Percentiles rank a stretch among this genome's conserved stretches.
Evolutionary conservation across 352 stramenopile species (phyloP).

Genomic region (Phytopythium litorale): DNA sequence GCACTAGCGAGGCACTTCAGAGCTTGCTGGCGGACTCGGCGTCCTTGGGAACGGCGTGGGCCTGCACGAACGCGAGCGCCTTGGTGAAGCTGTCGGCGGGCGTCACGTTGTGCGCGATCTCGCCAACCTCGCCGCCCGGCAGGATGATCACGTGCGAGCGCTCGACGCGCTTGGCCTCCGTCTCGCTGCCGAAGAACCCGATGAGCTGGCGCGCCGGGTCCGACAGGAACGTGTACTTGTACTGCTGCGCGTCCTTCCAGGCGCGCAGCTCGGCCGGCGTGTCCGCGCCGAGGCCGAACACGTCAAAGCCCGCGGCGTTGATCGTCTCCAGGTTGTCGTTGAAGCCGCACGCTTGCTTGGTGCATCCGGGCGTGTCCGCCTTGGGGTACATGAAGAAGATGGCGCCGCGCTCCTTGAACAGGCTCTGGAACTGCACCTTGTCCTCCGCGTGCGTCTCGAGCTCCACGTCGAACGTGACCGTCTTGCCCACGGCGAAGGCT

Average conservation of each 20-base stretch:
- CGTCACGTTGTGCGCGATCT: constrained; percentile 69
- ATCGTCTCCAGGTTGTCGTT: constrained; percentile 81
- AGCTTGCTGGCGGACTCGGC: constrained; percentile 26
- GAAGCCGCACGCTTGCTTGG: constrained; percentile 79
- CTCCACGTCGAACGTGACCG: constrained; percentile 52
- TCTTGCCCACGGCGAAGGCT: constrained; percentile 41
- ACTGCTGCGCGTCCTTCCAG: constrained; percentile 80
- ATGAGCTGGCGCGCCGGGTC: constrained; percentile 79
- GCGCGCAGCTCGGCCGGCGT: constrained; percentile 55
- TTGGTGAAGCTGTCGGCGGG: constrained; percentile 82
- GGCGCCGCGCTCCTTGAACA: constrained; percentile 68
- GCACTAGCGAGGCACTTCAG: constrained; percentile 4
- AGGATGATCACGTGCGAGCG: constrained; percentile 85
- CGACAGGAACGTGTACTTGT: constrained; percentile 78
- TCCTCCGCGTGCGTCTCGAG: constrained; percentile 62
- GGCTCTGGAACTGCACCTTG: constrained; percentile 55
- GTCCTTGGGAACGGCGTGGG: constrained; percentile 9
- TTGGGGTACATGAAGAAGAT: constrained; percentile 91
- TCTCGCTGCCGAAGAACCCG: constrained; percentile 68
- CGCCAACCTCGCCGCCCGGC: constrained; percentile 63
- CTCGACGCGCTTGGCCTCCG: constrained; percentile 54
- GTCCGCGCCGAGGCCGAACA: constrained; percentile 79
- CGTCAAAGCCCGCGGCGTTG: constrained; percentile 69
- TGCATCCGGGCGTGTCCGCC: constrained; percentile 81
- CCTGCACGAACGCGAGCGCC: constrained; percentile 62